Evolutionary conservation across 2,329 filamentous ascomycete genomes (phyloP), one percentile per base, ranked within the genome.

Genomic region (Zasmidium angulare): DNA sequence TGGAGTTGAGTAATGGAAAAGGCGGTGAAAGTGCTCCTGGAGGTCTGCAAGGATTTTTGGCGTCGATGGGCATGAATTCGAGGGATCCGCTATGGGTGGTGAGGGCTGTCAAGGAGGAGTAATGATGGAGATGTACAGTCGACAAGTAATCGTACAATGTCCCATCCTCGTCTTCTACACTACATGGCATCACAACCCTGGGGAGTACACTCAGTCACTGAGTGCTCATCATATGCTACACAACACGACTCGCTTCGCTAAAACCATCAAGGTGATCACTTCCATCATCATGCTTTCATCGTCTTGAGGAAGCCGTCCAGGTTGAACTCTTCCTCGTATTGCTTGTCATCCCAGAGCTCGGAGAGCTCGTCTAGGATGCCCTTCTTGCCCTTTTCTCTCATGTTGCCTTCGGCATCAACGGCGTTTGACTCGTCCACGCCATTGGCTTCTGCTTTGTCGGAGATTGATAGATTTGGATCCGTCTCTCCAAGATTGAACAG

Each of bases 291-390:
- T 31, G 72, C 78, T 72, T 91, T 90, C 91, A 99, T 97, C 67
- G 86, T 96, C 75, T 92, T 93, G 79, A 99, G 83, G 79, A 98
- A 99, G 2, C 91, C 93, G 70, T 96, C 92, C 66, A 99, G 79
- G 74, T 98, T 91, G 75, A 97, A 98, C 76, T 96, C 96, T 79
- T 99, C 95, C 77, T 97, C 92, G 76, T 99, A 99, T 79, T 97
- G 93, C 73, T 88, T 88, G 74, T 97, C 93, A 74, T 99, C 95
- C 93, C 95, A 99, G 26, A 99, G 79, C 76, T 99, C 95, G 59
- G 91, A 93, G 59, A 99, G 78, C 71, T 98, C 95, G 73, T 99
- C 95, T 63, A 98, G 78, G 85, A 93, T 96, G 6, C 93, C 89
- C 82, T 96, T 97, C 83, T 97, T 97, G 59, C 95, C 95, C 69